Percentiles rank a stretch among this genome's conserved stretches.
Conservation (phyloP, 73 alveolate species). For the Symbiodinium natans region DNA sequence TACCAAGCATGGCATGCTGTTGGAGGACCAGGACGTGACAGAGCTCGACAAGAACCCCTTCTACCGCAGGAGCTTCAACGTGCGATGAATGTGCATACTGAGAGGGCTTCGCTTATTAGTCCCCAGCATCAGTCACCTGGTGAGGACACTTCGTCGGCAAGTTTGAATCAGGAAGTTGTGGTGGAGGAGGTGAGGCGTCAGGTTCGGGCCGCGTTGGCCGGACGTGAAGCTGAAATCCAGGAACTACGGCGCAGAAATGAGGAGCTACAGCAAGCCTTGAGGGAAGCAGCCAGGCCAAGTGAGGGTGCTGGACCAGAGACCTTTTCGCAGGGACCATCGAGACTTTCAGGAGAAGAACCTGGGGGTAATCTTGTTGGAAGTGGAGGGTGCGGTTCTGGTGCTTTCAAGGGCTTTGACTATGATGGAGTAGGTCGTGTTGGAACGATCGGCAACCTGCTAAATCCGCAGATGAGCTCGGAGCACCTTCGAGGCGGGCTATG, state of each 20-base stretch:
- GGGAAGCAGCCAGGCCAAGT: background rate
- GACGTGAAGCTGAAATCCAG: background rate
- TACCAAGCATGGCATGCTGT: background rate
- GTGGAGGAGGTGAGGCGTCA: background rate
- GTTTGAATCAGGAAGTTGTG: background rate
- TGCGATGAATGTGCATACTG: background rate
- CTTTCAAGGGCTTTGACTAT: no score
- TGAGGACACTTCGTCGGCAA: background rate
- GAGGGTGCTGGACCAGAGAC: background rate
- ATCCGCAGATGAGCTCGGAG: no score
- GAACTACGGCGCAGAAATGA: background rate
- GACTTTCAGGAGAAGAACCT: no score
- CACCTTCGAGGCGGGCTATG: no score
- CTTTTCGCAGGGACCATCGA: no score
- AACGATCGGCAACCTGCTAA: no score
- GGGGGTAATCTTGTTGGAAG: background rate
- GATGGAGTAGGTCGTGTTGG: no score
- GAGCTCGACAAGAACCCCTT: no score
- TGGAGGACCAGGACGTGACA: background rate
- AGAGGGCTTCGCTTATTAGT: background rate
- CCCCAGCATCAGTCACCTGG: background rate
- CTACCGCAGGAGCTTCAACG: no score
- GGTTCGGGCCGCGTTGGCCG: background rate
- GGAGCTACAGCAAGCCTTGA: background rate
- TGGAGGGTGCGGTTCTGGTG: background rate